Base-by-base conservation (phyloP, 176 grass and related monocot species). In the Calamus simplicifolius region DNA sequence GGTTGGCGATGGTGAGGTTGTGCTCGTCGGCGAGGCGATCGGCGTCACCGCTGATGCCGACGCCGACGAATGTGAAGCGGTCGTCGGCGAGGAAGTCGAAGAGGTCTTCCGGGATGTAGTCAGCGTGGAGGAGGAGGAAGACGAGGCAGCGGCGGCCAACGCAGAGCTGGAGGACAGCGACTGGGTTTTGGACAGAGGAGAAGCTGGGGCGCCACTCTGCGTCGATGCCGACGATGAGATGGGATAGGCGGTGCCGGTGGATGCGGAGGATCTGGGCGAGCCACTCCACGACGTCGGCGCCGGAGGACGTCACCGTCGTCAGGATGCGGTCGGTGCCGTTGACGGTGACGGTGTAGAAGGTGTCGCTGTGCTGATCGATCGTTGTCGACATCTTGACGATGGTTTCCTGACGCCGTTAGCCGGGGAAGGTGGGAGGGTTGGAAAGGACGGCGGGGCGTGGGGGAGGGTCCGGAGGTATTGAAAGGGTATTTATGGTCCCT, bases 101-200 rank as follows among this genome's bases (percentile, higher is more conserved):
- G 0, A 85, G 69, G 4, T 56, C 61, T 0, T 0, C 1, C 3
- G 85, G 82, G 64, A 81, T 4, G 29, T 18, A 50, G 58, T 73
- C 73, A 19, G 66, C 68, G 43, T 78, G 72, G 4, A 63, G 0
- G 58, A 83, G 16, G 63, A 70, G 75, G 67, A 81, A 89, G 48
- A 95, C 3, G 55, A 95, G 85, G 63, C 79, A 81, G 25, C 77
- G 66, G 5, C 13, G 54, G 38, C 73, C 76, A 48, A 89, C 76
- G 76, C 85, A 95, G 62, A 95, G 69, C 73, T 89, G 90, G 58
- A 95, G 76, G 6, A 89, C 52, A 15, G 79, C 79, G 19, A 81
- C 51, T 1, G 25, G 55, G 65, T 83, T 17, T 0, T 27, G 18
- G 16, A 6, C 56, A 12, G 4, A 19, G 0, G 4, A 1, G 68